Evolutionary conservation across 768 basidiomycete genomes (phyloP).

Genomic region (Rhodotorula toruloides): DNA sequence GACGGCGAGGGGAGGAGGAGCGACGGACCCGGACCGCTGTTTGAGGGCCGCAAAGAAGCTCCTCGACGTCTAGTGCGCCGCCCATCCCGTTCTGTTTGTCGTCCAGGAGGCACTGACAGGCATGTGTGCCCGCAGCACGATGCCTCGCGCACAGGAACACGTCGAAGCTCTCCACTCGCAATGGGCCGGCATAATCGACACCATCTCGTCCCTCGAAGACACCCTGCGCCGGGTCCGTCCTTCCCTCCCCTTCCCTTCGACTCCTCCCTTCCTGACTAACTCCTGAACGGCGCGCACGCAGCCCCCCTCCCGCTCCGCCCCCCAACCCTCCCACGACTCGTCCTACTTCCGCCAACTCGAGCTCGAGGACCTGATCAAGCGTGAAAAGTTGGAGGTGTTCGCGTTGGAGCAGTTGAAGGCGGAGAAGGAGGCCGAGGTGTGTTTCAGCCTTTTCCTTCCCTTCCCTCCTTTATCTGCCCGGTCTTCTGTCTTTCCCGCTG

Average conservation of each 20-base stretch:
- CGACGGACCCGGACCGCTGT: constrained; percentile 29
- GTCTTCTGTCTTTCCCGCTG: too few relatives aligned
- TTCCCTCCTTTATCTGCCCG: neutral
- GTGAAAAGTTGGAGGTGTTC: constrained; percentile 39
- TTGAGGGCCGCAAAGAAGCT: constrained; percentile 36
- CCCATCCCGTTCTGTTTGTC: neutral
- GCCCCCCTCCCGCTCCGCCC: neutral
- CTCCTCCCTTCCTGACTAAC: neutral
- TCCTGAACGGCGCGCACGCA: neutral
- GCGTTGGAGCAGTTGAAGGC: constrained; percentile 33
- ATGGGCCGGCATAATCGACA: constrained; percentile 32
- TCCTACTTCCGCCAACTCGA: constrained; percentile 30
- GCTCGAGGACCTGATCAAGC: constrained; percentile 37
- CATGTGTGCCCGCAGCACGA: constrained; percentile 4
- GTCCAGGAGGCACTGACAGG: neutral
- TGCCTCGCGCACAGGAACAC: constrained; percentile 37
- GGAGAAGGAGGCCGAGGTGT: constrained; percentile 32
- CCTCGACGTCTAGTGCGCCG: constrained; percentile 38
- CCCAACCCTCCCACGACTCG: constrained; percentile 5
- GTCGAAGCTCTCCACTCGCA: constrained; percentile 36
- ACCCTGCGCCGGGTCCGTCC: constrained; percentile 23
- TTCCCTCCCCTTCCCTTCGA: neutral
- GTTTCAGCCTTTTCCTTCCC: neutral
- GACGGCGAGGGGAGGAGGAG: neutral
- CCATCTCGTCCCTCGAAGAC: constrained; percentile 35